phyloP scores from a whole-genome alignment of 805 yeast genomes.

The Nakazawaea ambrosiae region DNA sequence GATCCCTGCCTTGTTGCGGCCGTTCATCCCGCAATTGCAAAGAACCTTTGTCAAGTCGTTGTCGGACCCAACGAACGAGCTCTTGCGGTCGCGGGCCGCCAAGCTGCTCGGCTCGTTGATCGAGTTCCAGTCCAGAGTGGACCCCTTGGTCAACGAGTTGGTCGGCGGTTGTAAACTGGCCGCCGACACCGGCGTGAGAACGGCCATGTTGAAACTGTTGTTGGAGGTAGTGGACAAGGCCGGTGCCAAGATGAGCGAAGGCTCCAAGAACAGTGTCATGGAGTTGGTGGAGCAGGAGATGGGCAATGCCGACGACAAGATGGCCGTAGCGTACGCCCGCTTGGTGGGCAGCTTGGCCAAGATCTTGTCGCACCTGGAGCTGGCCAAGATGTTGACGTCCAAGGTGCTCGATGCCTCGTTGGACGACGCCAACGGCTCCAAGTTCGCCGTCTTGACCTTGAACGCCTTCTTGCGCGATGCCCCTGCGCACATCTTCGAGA shows the following conservation, averaged over 20 bases:
- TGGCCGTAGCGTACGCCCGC: constrained; percentile 71
- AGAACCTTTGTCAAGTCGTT: constrained; percentile 92
- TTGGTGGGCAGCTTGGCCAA: constrained; percentile 72
- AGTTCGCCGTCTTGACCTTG: constrained; percentile 63
- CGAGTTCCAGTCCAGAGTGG: constrained; percentile 87
- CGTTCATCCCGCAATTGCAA: constrained; percentile 95
- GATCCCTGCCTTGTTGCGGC: constrained; percentile 87
- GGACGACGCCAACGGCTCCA: constrained; percentile 37
- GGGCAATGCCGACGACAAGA: constrained; percentile 40
- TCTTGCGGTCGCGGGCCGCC: constrained; percentile 79
- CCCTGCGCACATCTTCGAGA: constrained; percentile 52
- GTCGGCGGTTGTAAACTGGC: constrained; percentile 66
- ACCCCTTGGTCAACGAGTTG: constrained; percentile 82
- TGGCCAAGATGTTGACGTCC: constrained; percentile 45
- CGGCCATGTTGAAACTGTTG: constrained; percentile 81
- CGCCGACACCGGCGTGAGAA: constrained; percentile 64
- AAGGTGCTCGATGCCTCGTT: constrained; percentile 47
- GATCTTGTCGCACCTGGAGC: constrained; percentile 59
- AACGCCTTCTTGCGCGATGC: constrained; percentile 78
- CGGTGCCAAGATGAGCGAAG: constrained; percentile 70
- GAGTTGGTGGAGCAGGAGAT: constrained; percentile 70
- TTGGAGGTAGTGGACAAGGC: constrained; percentile 76
- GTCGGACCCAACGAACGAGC: constrained; percentile 67
- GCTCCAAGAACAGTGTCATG: constrained; percentile 62
- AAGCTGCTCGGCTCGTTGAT: constrained; percentile 83